Percentiles rank a stretch among this genome's conserved stretches.
These are phyloP conservation scores for Irpex lacteus DNA, from an alignment of 1,284 basidiomycete species.

Conservation along the genomic window DNA sequence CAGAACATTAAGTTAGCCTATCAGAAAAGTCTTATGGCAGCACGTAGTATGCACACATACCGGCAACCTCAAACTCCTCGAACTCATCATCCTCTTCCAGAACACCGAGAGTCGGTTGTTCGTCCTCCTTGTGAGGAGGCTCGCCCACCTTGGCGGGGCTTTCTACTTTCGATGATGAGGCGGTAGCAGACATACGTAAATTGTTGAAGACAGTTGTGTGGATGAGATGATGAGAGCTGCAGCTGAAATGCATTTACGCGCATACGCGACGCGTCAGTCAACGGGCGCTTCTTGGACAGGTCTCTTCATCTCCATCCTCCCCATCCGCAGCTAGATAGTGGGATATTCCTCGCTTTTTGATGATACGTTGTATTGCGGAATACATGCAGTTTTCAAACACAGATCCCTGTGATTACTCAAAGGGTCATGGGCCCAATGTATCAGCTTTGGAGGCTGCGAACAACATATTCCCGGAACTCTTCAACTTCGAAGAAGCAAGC, in stretches of 20 bases:
- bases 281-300: neutral
- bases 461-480: no score
- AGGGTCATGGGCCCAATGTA: no score
- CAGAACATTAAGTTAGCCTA: no score
- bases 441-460: no score
- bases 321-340: neutral
- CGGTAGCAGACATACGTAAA: conserved; percentile 28
- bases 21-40: no score
- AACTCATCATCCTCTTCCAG: conserved; percentile 86
- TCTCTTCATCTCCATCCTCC: neutral
- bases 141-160: conserved; percentile 31
- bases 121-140: conserved; percentile 37
- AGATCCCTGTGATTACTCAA: no score
- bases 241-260: neutral
- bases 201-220: neutral
- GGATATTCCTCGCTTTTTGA: no score
- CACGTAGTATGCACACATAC: conserved; percentile 32
- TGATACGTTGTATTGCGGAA: no score
- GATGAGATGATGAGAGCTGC: conserved; percentile 5
- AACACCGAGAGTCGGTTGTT: conserved; percentile 59
- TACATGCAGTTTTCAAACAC: no score
- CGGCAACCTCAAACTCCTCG: conserved; percentile 76
- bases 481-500: no score
- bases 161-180: conserved; percentile 37
- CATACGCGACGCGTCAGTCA: conserved; percentile 11